Conservation (phyloP, 305 asterid genomes). For the Petunia hybrid region DNA sequence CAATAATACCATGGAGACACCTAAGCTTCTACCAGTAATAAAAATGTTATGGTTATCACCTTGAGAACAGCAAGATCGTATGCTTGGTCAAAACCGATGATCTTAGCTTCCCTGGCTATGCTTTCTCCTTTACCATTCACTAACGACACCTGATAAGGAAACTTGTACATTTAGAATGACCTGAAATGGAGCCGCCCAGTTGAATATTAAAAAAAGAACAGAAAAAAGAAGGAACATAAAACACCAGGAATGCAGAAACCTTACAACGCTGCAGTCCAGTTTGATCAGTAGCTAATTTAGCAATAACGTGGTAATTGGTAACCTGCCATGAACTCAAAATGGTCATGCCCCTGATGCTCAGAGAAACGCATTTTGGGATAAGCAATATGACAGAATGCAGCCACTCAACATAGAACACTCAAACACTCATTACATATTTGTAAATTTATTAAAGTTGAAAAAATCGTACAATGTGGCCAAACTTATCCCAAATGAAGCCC, state of each 20-base stretch:
- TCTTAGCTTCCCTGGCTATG: conserved; percentile 62
- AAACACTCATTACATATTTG: background rate
- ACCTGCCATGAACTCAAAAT: conserved; percentile 56
- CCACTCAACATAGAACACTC: background rate
- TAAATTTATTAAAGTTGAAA: conserved; percentile 23
- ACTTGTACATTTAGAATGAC: conserved; percentile 44
- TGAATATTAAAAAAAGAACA: conserved; percentile 4
- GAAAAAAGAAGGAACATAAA: conserved; percentile 16
- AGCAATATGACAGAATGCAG: background rate
- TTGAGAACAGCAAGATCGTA: conserved; percentile 86
- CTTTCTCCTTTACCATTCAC: conserved; percentile 70
- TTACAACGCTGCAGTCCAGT: conserved; percentile 89
- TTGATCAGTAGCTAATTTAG: conserved; percentile 75
- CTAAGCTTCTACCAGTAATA: too few species aligned
- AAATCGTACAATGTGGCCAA: conserved; percentile 84
- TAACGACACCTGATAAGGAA: conserved; percentile 64
- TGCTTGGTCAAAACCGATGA: conserved; percentile 84
- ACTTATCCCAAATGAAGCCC: conserved; percentile 93
- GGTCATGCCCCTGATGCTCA: conserved; percentile 7
- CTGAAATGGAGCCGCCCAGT: conserved; percentile 17
- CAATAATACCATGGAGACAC: background rate
- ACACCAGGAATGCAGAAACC: conserved; percentile 51
- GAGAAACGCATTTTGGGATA: background rate
- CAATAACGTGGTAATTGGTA: conserved; percentile 82
- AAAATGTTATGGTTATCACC: conserved; percentile 45